Evolutionary conservation across 2,329 filamentous ascomycete genomes (phyloP), one percentile per base, ranked within the genome.

Genomic region (Macroventuria anomochaeta): DNA sequence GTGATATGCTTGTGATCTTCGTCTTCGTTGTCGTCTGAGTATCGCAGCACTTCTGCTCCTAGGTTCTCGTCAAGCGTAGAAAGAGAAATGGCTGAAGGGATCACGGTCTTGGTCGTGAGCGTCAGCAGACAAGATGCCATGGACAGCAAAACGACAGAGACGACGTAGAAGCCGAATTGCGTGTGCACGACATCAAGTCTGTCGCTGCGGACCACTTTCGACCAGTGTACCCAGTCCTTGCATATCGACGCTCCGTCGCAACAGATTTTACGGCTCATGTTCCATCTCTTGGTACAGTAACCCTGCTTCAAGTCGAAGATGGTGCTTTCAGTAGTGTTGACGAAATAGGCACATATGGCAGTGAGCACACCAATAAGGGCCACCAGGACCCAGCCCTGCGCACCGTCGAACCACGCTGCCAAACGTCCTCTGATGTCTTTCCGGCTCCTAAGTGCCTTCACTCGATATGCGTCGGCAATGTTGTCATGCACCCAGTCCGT

Each of bases 401-500:
- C 87, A 42, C 90, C 89, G 70, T 99, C 95, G 55, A 95, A 90
- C 67, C 89, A 83, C 1, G 90, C 84, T 38, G 85, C 79, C 12
- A 96, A 63, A 40, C 89, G 87, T n/a, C 93, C 93, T 71, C 88
- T 87, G 56, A 96, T 83, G 76, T 93, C 95, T 72, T 89, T 96
- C 41, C 92, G 83, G 65, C 84, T 87, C 42, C 91, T 86, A 32
- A 99, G 81, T 46, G 87, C 87, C 73, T 96, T 95, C 42, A 96
- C 86, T 21, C 95, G 89, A 66, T 92, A 91, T 8, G 93, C 91
- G 76, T 97, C 95, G 67, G 92, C 91, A 63, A 99, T 97, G 73
- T 89, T 93, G 75, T 99, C 95, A 72, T 96, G 93, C 0, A 99
- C 93, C 95, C 95, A 99, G 74, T 99, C 93, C 49, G 91, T 97